Evolutionary conservation across 805 yeast genomes (phyloP).

Genomic region (Phaffomyces opuntiae): DNA sequence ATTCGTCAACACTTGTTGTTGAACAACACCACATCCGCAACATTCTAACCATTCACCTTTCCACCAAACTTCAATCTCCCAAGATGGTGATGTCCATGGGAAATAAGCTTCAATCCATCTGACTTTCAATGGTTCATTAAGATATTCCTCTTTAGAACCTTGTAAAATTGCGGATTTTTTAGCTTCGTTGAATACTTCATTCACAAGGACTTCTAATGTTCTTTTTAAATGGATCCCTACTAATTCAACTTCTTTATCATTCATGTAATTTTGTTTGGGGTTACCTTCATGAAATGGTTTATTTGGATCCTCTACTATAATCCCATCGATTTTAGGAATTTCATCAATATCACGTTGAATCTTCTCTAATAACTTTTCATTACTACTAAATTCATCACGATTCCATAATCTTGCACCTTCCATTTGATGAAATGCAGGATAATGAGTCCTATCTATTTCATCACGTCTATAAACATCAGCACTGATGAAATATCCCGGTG

Average conservation of each 20-base stretch:
- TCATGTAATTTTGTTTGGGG: slow-evolving; percentile 78
- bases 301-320: slow-evolving; percentile 70
- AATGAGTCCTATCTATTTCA: slow-evolving; percentile 92
- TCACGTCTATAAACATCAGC: slow-evolving; percentile 97
- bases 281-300: slow-evolving; percentile 47
- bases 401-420: slow-evolving; percentile 93
- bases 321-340: slow-evolving; percentile 60
- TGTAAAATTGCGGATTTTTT: slow-evolving; percentile 51
- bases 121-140: slow-evolving; percentile 70
- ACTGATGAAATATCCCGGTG: slow-evolving; percentile 85
- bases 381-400: slow-evolving; percentile 29
- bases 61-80: slow-evolving; percentile 99
- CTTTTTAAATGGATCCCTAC: slow-evolving; percentile 75
- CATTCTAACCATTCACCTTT: slow-evolving; percentile 96
- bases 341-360: slow-evolving; percentile 52
- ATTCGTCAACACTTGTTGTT: slow-evolving; percentile 65
- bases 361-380: slow-evolving; percentile 32
- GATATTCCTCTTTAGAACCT: slow-evolving; percentile 50
- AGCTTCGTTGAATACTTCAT: slow-evolving; percentile 74
- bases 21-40: slow-evolving; percentile 92
- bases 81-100: slow-evolving; percentile 98
- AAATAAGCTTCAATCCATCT: slow-evolving; percentile 95
- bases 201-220: slow-evolving; percentile 76
- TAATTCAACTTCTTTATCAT: slow-evolving; percentile 58
- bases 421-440: slow-evolving; percentile 96